Base-by-base conservation (phyloP, 73 alveolate genomes). In the Blepharisma japonicum region DNA sequence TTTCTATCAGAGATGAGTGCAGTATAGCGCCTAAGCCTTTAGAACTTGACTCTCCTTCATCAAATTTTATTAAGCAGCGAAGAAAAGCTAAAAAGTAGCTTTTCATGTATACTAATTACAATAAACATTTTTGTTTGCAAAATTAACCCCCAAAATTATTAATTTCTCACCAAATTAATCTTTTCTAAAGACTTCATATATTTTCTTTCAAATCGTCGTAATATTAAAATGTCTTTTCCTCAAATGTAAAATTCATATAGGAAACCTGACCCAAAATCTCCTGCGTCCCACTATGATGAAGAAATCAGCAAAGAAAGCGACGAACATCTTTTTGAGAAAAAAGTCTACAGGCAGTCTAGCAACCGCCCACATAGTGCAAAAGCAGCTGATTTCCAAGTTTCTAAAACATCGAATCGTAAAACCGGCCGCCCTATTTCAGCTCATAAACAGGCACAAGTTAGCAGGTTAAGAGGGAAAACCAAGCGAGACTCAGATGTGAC, bases 161-260 rank as follows among this genome's bases (percentile, higher is more conserved):
- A 32, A 32, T 32, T 32, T 32, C 3, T 32, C 42, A 0, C 42
- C 3, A 32, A 32, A 32, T 32, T 32, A 32, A n/a, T n/a, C n/a
- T n/a, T n/a, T n/a, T n/a, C n/a, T n/a, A n/a, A n/a, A 32, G 3
- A 32, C 42, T 32, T 32, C 42, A 32, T 32, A 32, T 32, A 32
- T 32, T 32, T 32, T 32, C 42, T 32, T 32, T 32, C 42, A 32
- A 32, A 32, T 32, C 3, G 42, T 32, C 42, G 42, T 32, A 32
- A 32, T 32, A 32, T 32, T 53, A 61, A 61, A 61, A 61, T 61
- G 74, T 61, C 74, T 61, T 61, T 61, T 25, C 74, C 74, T n/a
- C 74, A 61, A 61, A 61, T 61, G 74, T 61, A 61, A 61, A 61
- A 20, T 20, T 20, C 74, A 61, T 61, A 14, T 61, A 61, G 74